Evolutionary conservation across 1,139 yeast genomes (phyloP).

Genomic region (Saccharomycopsis crataegensis): DNA sequence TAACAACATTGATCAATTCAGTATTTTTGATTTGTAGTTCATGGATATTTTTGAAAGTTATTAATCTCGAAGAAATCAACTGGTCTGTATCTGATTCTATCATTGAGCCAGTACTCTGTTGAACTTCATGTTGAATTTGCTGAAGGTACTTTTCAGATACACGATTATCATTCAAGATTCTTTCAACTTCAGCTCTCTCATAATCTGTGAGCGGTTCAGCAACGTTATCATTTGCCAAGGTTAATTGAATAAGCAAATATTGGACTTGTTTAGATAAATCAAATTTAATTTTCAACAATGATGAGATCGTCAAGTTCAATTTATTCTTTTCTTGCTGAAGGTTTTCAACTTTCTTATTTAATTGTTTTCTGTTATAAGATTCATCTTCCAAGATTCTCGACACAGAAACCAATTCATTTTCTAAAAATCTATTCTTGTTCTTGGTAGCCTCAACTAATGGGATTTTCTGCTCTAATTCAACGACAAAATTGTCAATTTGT

Average conservation of each 20-base stretch:
- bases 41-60: constrained; percentile 56
- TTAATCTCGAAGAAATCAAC: constrained; percentile 65
- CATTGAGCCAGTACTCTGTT: constrained; percentile 24
- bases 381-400: constrained; percentile 40
- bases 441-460: constrained; percentile 71
- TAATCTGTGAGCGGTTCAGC: constrained; percentile 50
- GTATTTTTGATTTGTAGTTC: constrained; percentile 72
- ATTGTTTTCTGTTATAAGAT: constrained; percentile 34
- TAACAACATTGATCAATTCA: constrained; percentile 56
- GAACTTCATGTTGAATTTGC: constrained; percentile 15
- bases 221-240: constrained; percentile 39
- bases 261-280: constrained; percentile 82
- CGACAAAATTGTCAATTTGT: constrained; percentile 64
- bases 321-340: constrained; percentile 29
- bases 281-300: constrained; percentile 48
- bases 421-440: constrained; percentile 41
- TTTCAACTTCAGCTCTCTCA: constrained; percentile 50
- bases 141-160: constrained; percentile 22
- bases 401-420: constrained; percentile 44
- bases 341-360: constrained; percentile 26
- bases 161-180: constrained; percentile 28
- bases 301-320: constrained; percentile 32
- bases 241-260: constrained; percentile 58
- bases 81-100: constrained; percentile 59
- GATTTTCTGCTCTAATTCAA: constrained; percentile 71